Percentiles rank a stretch among this genome's conserved stretches.
Conservation (phyloP, 305 asterid species). For the Fraxinus latifolia region DNA sequence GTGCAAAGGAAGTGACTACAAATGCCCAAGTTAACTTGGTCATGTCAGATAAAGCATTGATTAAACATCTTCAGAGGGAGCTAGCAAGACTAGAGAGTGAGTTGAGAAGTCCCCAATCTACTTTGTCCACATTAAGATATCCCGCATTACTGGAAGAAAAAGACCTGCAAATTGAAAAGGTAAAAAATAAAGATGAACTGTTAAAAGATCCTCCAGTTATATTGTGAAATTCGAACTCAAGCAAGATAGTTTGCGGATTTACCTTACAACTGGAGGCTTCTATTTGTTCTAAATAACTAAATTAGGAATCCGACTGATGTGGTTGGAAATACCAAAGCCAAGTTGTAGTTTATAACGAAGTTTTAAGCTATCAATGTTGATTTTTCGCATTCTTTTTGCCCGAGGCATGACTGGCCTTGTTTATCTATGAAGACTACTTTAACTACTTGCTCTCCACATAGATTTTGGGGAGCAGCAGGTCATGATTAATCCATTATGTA, state of each 20-base stretch:
- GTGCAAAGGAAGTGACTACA: slow-evolving; percentile 91
- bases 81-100: slow-evolving; percentile 69
- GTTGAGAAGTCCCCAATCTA: slow-evolving; percentile 51
- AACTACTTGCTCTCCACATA: not conserved
- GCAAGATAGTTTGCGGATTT: not conserved
- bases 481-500: not conserved
- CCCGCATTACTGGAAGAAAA: slow-evolving; percentile 55
- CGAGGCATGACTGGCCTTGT: not conserved
- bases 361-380: not conserved
- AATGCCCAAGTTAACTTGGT: slow-evolving; percentile 81
- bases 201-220: not conserved
- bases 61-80: slow-evolving; percentile 86
- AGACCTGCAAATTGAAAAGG: slow-evolving; percentile 77
- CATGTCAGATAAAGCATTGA: slow-evolving; percentile 87
- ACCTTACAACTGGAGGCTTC: not conserved
- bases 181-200: slow-evolving; percentile 19
- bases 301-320: not conserved
- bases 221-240: not conserved
- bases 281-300: not conserved
- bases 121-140: slow-evolving; percentile 39
- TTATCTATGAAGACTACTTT: not conserved
- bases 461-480: not conserved
- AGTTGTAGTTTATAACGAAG: not conserved
- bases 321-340: not conserved
- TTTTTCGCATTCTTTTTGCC: not conserved